Percentiles rank a stretch among this genome's conserved stretches.
phyloP scores from a whole-genome alignment of 106 monocot species.

The Dioscorea zingiberensis region DNA sequence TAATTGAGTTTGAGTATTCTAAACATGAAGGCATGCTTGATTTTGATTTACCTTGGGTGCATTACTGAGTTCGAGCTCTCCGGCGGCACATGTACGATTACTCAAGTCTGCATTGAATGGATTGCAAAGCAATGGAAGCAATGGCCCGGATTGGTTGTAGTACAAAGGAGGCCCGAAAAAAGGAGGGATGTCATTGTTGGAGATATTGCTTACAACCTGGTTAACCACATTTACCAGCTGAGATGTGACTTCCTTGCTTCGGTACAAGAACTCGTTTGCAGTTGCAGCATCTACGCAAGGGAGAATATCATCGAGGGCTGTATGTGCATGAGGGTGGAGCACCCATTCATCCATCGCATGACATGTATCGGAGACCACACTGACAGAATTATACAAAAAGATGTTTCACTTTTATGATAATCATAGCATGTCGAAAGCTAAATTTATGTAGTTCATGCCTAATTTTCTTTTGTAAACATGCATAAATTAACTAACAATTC shows the following conservation, averaged over 20 bases:
- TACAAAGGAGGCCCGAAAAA: slow-evolving; percentile 2
- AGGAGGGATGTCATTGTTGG: slow-evolving; percentile 30
- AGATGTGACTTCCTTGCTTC: slow-evolving; percentile 44
- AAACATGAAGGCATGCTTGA: no score
- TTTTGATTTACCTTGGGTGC: slow-evolving; percentile 50
- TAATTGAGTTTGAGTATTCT: no score
- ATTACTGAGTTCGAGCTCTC: slow-evolving; percentile 38
- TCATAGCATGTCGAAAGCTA: no score
- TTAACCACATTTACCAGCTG: slow-evolving; percentile 39
- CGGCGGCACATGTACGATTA: slow-evolving; percentile 18
- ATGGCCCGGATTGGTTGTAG: slow-evolving; percentile 68
- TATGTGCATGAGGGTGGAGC: slow-evolving; percentile 46
- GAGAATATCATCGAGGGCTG: slow-evolving; percentile 65
- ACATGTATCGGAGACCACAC: slow-evolving; percentile 59
- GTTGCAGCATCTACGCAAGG: slow-evolving; percentile 53
- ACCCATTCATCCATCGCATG: slow-evolving; percentile 76
- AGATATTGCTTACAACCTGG: slow-evolving; percentile 29
- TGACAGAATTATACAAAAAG: slow-evolving; percentile 3
- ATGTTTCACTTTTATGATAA: no score
- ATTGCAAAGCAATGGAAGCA: slow-evolving; percentile 53
- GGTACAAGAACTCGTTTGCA: slow-evolving; percentile 31
- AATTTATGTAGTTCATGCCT: no score
- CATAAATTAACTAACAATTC: no score
- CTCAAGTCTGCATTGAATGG: slow-evolving; percentile 31
- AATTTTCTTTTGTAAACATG: no score